A percentile compares a stretch with the other conserved stretches of the same genome.
These are phyloP conservation scores for Skeletonema menzelii DNA, from an alignment of 108 stramenopile genomes.

Conservation along the genomic window DNA sequence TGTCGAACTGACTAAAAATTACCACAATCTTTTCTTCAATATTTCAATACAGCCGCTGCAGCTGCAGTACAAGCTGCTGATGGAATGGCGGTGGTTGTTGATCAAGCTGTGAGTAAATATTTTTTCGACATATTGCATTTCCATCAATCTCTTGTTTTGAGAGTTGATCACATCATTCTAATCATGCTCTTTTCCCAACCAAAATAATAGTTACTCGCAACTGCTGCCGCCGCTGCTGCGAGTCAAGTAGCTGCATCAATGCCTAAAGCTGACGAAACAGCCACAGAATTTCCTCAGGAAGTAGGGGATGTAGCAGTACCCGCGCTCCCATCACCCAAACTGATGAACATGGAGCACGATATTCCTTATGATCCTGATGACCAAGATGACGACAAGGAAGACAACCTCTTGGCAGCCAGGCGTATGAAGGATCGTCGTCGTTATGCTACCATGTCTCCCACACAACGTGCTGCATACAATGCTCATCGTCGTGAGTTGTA, in stretches of 20 bases:
- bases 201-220: constrained; percentile 36
- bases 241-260: constrained; percentile 26
- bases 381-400: constrained; percentile 44
- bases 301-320: not conserved
- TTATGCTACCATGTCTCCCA: constrained; percentile 77
- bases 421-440: constrained; percentile 83
- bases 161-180: not conserved
- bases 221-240: constrained; percentile 49
- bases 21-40: not conserved
- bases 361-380: not conserved
- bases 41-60: not conserved
- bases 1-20: not conserved
- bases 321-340: constrained; percentile 10
- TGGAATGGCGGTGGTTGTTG: constrained; percentile 41
- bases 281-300: not conserved
- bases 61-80: constrained; percentile 44
- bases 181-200: not conserved
- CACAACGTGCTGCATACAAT: constrained; percentile 80
- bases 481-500: constrained; percentile 83
- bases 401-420: constrained; percentile 69
- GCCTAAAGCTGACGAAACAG: not conserved
- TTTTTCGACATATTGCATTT: too few species aligned
- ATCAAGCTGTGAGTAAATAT: constrained; percentile 22
- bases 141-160: not conserved
- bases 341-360: constrained; percentile 14